Base-by-base conservation (phyloP, 1,284 basidiomycete species). In the Ceratobasidium papillatum region DNA sequence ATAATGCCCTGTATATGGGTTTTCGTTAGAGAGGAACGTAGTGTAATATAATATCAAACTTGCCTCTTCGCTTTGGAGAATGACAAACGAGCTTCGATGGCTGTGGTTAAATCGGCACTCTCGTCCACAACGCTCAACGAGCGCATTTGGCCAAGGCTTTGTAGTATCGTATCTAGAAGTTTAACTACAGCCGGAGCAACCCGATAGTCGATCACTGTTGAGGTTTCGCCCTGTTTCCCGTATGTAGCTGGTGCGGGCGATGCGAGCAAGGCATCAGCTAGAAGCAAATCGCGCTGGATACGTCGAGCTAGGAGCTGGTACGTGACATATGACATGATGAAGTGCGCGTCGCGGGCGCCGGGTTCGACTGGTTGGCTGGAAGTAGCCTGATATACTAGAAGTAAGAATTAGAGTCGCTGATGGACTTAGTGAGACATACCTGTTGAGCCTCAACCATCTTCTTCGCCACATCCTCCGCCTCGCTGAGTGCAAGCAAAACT, bases 121-220 rank as follows among this genome's bases (percentile, higher is more conserved):
- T 96, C 94, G 79, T 97, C 94, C 19, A 97, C 93, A 52, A 95
- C 88, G 64, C 90, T 92, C 68, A 97, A 84, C 9, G 88, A 88
- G 25, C 93, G 87, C 87, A 96, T 92, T 81, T 94, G 93, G 66
- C 88, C 88, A 54, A 96, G 84, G 79, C 90, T 92, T 82, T 96
- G 94, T 12, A 96, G 82, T 36, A 95, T 87, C 1, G 92, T 91
- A 81, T 96, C 94, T 63, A 95, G 88, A 0, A 96, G 85, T 82
- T 96, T 97, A 81, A 97, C 91, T 4, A 96, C 85, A 0, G 93
- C 94, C 12, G 94, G 93, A 79, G 91, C 92, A 5, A 94, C 83
- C 56, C 93, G 86, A 71, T 85, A 82, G 79, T 78, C 66, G 79
- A 75, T 38, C 32, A 66, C 2, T 79, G 77, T 47, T 65, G 79